phyloP scores from a whole-genome alignment of 352 stramenopile genomes.

The Globisporangium solare region DNA sequence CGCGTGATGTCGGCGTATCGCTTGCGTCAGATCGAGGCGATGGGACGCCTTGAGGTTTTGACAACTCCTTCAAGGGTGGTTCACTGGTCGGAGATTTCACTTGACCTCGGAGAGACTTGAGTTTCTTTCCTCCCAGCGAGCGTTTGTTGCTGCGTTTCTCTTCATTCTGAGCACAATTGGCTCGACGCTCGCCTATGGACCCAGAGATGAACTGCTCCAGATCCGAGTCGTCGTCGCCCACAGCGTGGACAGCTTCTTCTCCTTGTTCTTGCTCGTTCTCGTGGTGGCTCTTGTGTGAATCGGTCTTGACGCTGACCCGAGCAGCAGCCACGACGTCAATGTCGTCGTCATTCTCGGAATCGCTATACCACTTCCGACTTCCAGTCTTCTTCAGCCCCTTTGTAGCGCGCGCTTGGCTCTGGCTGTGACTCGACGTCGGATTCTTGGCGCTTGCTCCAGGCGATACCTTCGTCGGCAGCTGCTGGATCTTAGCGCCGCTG shows the following conservation, averaged over 20 bases:
- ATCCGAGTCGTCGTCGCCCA: constrained; percentile 21
- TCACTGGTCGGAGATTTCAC: background rate
- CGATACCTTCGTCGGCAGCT: constrained; percentile 10
- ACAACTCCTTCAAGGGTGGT: background rate
- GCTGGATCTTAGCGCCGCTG: constrained; percentile 15
- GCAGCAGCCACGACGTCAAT: constrained; percentile 2
- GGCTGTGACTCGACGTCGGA: background rate
- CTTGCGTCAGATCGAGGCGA: constrained; percentile 16
- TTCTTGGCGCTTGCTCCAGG: constrained; percentile 9
- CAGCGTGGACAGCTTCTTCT: constrained; percentile 8
- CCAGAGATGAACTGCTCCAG: constrained; percentile 22
- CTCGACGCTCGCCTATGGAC: constrained; percentile 15
- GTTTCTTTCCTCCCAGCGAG: constrained; percentile 8
- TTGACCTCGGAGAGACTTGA: constrained; percentile 1
- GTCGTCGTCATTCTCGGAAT: constrained; percentile 39
- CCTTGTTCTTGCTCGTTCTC: constrained; percentile 4
- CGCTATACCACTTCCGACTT: constrained; percentile 48
- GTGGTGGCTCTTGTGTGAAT: background rate
- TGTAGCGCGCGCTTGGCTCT: constrained; percentile 9
- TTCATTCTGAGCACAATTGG: background rate
- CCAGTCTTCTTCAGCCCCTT: constrained; percentile 21
- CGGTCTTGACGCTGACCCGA: background rate
- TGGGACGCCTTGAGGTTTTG: background rate
- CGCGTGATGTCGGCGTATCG: background rate
- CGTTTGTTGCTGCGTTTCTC: constrained; percentile 15